Evolutionary conservation across 192 early-diverging fungal species (phyloP), one percentile per base, ranked within the genome.

Genomic region (Chytriomyces sp.): DNA sequence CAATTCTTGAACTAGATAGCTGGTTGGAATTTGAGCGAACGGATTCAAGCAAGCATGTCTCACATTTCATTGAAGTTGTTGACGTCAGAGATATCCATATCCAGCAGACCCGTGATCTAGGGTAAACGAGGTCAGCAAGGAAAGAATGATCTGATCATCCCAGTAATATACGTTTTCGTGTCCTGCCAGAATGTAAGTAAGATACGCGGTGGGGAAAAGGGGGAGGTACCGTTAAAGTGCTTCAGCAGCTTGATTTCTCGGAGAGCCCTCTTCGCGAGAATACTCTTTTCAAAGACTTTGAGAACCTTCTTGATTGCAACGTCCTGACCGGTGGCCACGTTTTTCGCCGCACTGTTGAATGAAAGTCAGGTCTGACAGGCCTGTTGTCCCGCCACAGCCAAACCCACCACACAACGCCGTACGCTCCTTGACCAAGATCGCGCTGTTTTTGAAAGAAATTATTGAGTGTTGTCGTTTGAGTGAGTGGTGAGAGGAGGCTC

Each of bases 111-210:
- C 36, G 95, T 93, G 67, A 98, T 91, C 95, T 96, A 70, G 55
- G 8, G 39, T 25, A 64, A 38, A 31, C 25, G 44, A 30, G 33
- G 19, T 31, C 22, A 55, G 22, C 32, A 2, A 68, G 19, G 26
- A 63, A n/a, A n/a, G 25, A 4, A 2, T 1, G 0, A 28, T 59
- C 39, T 17, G 8, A 12, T 26, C 17, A 28, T 73, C 8, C 12
- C 3, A 75, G 3, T n/a, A n/a, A n/a, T n/a, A n/a, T n/a, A 91
- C 89, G 85, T 99, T 99, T 74, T 99, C 94, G 77, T 99, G 96
- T n/a, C 74, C 68, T n/a, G n/a, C n/a, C n/a, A n/a, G n/a, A n/a
- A n/a, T n/a, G n/a, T n/a, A n/a, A n/a, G n/a, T n/a, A n/a, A n/a
- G n/a, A n/a, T n/a, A n/a, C n/a, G n/a, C n/a, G n/a, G n/a, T n/a